Conservation (phyloP, 2,329 filamentous ascomycete species). For the Diaporthe vexans region DNA sequence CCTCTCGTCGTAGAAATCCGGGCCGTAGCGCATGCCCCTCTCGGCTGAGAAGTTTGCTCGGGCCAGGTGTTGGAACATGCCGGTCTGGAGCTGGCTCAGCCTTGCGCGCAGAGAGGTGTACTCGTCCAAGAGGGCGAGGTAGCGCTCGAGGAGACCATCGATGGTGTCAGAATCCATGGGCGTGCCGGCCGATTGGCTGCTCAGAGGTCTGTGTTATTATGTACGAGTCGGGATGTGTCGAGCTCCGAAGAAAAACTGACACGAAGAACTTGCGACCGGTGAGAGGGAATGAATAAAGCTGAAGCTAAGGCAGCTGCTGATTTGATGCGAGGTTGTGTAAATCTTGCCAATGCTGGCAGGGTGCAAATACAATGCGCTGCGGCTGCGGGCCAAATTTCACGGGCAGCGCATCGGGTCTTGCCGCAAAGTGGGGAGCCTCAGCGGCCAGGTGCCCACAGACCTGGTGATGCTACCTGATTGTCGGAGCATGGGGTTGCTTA, state of each 20-base stretch:
- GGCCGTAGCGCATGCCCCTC: constrained; percentile 74
- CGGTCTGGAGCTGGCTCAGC: constrained; percentile 67
- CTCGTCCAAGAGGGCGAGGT: constrained; percentile 75
- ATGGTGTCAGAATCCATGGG: constrained; percentile 59
- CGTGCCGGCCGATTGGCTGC: constrained; percentile 27
- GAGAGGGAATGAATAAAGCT: constrained; percentile 3
- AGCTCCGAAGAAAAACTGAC: neutral
- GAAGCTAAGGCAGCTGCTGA: neutral
- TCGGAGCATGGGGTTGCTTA: constrained; percentile 26
- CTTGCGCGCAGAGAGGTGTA: constrained; percentile 72
- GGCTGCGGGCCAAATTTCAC: constrained; percentile 10
- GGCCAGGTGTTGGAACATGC: constrained; percentile 73
- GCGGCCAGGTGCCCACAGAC: constrained; percentile 8
- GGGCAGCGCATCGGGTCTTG: constrained; percentile 35
- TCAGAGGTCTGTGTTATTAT: neutral
- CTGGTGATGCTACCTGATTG: constrained; percentile 11
- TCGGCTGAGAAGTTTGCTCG: constrained; percentile 81
- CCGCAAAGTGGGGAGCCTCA: constrained; percentile 29
- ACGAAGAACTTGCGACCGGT: neutral
- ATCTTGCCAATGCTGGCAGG: neutral
- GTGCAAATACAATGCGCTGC: constrained; percentile 26
- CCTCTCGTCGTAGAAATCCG: constrained; percentile 79
- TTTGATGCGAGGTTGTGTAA: constrained; percentile 1
- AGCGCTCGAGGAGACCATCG: constrained; percentile 74
- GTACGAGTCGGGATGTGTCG: constrained; percentile 11